Base-by-base conservation (phyloP, 1,284 basidiomycete species). In the Malassezia vespertilionis region DNA sequence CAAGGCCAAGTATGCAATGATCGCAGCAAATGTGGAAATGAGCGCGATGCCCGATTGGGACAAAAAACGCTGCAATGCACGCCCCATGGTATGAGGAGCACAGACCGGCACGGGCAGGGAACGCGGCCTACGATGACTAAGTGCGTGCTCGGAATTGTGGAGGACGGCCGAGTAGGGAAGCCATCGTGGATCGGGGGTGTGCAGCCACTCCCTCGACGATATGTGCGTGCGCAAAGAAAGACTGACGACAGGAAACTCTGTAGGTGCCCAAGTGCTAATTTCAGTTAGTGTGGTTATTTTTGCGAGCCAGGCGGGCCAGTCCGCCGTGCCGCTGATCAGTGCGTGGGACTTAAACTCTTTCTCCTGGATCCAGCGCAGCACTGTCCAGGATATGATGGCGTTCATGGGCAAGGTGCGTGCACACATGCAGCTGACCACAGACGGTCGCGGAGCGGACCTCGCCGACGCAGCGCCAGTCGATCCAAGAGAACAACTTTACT, bases 401-500 rank as follows among this genome's bases (percentile, higher is more conserved):
- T 69, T 69, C 53, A 69, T 69, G 66, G 58, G 58, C 36, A 64
- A 67, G 48, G 63, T 66, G 38, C 53, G 66, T 56, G 23, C 14
- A 12, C 36, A 4, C 36, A 7, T 5, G 5, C 21, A 23, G 23
- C 23, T 26, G 22, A 21, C 24, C 5, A 9, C 34, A 66, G 79
- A 95, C 90, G 0, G 88, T 97, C 24, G 82, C 83, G 23, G 89
- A 95, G 69, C 78, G 90, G 30, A 96, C 90, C 10, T 77, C 80
- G 8, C 65, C 71, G 12, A 71, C 67, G 17, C 72, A 73, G 53
- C 64, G 90, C 36, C 88, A 93, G 75, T 90, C 85, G 40, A 82
- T 97, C 11, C 85, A 93, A 72, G 90, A 96, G 76, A 89, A 91
- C 73, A 83, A 79, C 57, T 90, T 96, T 72, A 85, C 82, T 18